phyloP scores from a whole-genome alignment of 2,329 filamentous ascomycete species.

The Penicillium griseofulvum region DNA sequence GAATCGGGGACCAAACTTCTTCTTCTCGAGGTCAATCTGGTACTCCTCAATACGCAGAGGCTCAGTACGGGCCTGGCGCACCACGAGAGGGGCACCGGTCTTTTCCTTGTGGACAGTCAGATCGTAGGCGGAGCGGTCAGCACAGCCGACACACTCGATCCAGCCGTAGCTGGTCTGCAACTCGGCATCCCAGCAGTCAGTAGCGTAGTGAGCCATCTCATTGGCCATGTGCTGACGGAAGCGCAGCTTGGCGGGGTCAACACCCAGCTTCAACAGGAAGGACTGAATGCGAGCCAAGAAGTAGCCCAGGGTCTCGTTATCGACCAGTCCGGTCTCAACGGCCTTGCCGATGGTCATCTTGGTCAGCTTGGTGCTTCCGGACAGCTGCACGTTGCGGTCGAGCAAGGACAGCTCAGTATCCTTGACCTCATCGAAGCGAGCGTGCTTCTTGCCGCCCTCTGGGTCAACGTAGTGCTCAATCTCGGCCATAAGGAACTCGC shows the following conservation, averaged over 20 bases:
- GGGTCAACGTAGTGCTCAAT: slow-evolving; percentile 99
- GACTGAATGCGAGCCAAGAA: slow-evolving; percentile 91
- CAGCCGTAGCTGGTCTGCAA: slow-evolving; percentile 88
- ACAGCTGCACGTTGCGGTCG: slow-evolving; percentile 78
- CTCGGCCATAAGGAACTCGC: slow-evolving; percentile 98
- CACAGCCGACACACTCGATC: slow-evolving; percentile 98
- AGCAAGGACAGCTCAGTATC: slow-evolving; percentile 80
- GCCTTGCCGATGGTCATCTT: slow-evolving; percentile 80
- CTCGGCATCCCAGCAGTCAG: slow-evolving; percentile 98
- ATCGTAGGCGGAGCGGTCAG: slow-evolving; percentile 93
- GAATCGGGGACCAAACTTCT: slow-evolving; percentile 92
- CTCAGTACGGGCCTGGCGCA: slow-evolving; percentile 75
- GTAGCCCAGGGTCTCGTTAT: slow-evolving; percentile 97
- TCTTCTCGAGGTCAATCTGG: slow-evolving; percentile 84
- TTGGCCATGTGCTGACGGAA: slow-evolving; percentile 97
- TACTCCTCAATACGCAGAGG: slow-evolving; percentile 82
- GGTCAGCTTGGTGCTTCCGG: slow-evolving; percentile 74
- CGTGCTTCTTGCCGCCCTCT: slow-evolving; percentile 89
- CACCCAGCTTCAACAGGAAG: slow-evolving; percentile 84
- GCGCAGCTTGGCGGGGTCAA: slow-evolving; percentile 82
- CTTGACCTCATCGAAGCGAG: slow-evolving; percentile 80
- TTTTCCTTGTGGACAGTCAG: slow-evolving; percentile 88
- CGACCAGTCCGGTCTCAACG: slow-evolving; percentile 76
- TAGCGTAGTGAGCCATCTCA: slow-evolving; percentile 89
- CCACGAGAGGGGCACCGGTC: slow-evolving; percentile 81